These are phyloP conservation scores for Sinapis alba DNA, from an alignment of 441 rosid genomes.

Conservation along the genomic window DNA sequence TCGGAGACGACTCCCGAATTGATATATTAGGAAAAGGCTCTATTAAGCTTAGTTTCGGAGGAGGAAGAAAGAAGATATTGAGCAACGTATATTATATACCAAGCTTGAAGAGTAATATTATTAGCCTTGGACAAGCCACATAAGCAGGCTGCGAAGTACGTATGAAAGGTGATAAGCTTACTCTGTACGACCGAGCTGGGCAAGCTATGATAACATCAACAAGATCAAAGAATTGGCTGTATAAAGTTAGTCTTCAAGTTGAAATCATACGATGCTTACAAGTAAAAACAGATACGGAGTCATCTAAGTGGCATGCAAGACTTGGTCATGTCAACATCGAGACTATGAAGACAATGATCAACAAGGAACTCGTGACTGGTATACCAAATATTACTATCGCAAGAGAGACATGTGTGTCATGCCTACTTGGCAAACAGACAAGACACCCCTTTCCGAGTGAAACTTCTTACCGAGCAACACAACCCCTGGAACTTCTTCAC, in stretches of 20 bases:
- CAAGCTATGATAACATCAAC: background rate
- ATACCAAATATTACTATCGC: background rate
- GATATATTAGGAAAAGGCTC: background rate
- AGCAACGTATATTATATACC: background rate
- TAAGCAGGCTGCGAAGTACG: background rate
- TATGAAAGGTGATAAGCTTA: background rate
- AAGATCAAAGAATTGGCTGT: background rate
- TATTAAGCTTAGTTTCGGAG: background rate
- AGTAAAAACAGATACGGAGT: background rate
- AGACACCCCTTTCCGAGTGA: background rate
- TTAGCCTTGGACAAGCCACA: background rate
- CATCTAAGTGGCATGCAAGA: background rate
- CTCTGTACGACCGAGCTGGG: background rate
- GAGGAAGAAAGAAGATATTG: background rate
- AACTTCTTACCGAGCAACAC: background rate
- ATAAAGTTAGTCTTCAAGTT: background rate
- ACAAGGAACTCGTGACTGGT: background rate
- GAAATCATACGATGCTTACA: background rate
- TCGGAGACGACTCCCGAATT: background rate
- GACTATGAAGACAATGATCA: background rate
- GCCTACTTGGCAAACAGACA: background rate
- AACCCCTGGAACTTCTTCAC: background rate
- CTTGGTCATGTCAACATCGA: background rate
- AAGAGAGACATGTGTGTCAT: background rate
- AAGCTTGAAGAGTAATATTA: background rate